A percentile compares a stretch with the other conserved stretches of the same genome.
Conservation (phyloP, 2,329 filamentous ascomycete genomes). For the Rhexocercosporidium sp. region DNA sequence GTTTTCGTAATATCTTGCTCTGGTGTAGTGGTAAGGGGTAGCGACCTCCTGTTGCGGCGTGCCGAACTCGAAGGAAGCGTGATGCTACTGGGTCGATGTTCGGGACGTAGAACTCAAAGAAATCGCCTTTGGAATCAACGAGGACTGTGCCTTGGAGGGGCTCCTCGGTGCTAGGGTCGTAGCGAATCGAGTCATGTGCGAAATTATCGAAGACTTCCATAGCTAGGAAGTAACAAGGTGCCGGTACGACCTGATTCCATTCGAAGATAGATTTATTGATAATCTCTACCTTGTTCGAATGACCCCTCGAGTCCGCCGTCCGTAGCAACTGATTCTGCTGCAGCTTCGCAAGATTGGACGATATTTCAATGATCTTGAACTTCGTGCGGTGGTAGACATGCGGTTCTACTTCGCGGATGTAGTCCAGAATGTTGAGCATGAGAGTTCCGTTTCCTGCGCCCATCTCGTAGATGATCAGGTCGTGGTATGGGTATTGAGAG, state of each 20-base stretch:
- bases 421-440: constrained; percentile 98
- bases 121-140: constrained; percentile 83
- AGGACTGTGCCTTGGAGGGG: constrained; percentile 89
- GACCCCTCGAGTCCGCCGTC: constrained; percentile 72
- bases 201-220: constrained; percentile 99
- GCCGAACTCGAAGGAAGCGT: constrained; percentile 82
- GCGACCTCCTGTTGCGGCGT: constrained; percentile 71
- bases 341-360: constrained; percentile 75
- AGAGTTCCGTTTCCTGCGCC: constrained; percentile 95
- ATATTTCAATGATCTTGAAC: constrained; percentile 97
- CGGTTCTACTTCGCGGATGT: constrained; percentile 86
- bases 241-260: constrained; percentile 86
- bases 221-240: constrained; percentile 95
- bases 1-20: constrained; percentile 59
- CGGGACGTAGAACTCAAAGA: constrained; percentile 90
- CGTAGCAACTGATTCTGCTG: constrained; percentile 74
- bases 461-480: constrained; percentile 98
- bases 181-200: constrained; percentile 91
- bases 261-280: constrained; percentile 95
- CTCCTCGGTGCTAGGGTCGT: constrained; percentile 79
- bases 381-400: constrained; percentile 93
- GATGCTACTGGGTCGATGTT: constrained; percentile 81
- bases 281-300: constrained; percentile 87
- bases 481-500: constrained; percentile 91
- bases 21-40: constrained; percentile 66